These are phyloP conservation scores for Tardiomyces depauwii DNA, from an alignment of 1,139 yeast genomes.

Conservation along the genomic window DNA sequence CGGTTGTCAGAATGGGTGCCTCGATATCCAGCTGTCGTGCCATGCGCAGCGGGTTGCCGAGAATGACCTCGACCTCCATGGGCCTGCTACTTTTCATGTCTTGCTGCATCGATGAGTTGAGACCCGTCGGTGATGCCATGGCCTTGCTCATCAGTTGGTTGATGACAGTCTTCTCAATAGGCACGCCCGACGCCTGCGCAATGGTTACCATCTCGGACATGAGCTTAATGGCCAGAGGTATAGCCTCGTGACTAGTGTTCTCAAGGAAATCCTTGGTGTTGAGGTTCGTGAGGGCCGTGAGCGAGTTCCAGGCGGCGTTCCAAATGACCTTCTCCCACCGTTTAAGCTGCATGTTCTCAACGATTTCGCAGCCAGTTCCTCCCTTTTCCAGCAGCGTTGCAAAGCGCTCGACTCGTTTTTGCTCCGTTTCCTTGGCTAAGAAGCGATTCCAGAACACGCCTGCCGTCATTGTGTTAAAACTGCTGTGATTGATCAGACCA, in stretches of 20 bases:
- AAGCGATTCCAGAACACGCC: conserved; percentile 36
- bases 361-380: conserved; percentile 28
- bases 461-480: conserved; percentile 38
- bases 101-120: conserved; percentile 56
- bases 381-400: conserved; percentile 23
- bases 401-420: background rate
- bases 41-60: conserved; percentile 58
- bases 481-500: background rate
- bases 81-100: conserved; percentile 60
- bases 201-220: conserved; percentile 40
- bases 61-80: conserved; percentile 58
- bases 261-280: conserved; percentile 50
- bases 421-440: background rate
- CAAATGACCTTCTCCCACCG: conserved; percentile 68
- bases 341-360: conserved; percentile 29
- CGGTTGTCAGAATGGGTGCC: conserved; percentile 46
- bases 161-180: background rate
- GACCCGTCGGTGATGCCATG: conserved; percentile 23
- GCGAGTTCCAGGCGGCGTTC: conserved; percentile 56
- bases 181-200: conserved; percentile 48
- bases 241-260: conserved; percentile 33
- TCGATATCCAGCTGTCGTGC: conserved; percentile 43
- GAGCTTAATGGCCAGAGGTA: conserved; percentile 44
- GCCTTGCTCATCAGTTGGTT: conserved; percentile 36
- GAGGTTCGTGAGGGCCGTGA: conserved; percentile 43